Conservation (phyloP, 73 alveolate species). For the Blepharisma stoltei region DNA sequence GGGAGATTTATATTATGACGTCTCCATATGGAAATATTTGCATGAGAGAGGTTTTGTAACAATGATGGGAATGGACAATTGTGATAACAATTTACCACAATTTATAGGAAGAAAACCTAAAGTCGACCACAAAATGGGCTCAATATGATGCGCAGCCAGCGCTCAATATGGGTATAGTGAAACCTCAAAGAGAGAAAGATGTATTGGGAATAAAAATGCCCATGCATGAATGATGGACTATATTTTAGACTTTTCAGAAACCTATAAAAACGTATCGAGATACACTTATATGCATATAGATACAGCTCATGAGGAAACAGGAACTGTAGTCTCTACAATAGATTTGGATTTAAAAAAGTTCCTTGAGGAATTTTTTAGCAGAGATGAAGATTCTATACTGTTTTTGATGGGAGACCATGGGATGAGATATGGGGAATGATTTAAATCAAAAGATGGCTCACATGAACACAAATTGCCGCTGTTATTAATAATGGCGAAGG, state of each 20-base stretch:
- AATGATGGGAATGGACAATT: not conserved
- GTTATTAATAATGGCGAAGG: not conserved
- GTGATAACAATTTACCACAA: not conserved
- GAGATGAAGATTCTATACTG: not conserved
- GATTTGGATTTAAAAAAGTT: slow-evolving; percentile 1
- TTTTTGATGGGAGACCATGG: slow-evolving; percentile 38
- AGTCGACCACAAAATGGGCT: slow-evolving; percentile 24
- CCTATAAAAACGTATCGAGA: not conserved
- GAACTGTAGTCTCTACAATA: slow-evolving; percentile 5
- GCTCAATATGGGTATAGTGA: not conserved
- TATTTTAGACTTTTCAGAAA: not conserved
- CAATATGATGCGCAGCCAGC: not conserved
- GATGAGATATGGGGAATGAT: slow-evolving; percentile 20
- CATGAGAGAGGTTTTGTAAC: slow-evolving; percentile 26
- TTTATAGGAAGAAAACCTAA: slow-evolving; percentile 18
- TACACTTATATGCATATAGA: slow-evolving; percentile 20
- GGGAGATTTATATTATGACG: not conserved
- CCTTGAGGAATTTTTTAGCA: not conserved
- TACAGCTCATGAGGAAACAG: slow-evolving; percentile 28
- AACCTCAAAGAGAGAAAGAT: not conserved
- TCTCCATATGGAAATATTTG: not conserved
- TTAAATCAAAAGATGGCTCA: slow-evolving; percentile 4
- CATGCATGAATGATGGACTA: slow-evolving; percentile 26
- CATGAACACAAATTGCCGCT: slow-evolving; percentile 24
- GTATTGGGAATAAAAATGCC: slow-evolving; percentile 27